Conservation (phyloP, 345 rosid species). For the Ailanthus altissimus region DNA sequence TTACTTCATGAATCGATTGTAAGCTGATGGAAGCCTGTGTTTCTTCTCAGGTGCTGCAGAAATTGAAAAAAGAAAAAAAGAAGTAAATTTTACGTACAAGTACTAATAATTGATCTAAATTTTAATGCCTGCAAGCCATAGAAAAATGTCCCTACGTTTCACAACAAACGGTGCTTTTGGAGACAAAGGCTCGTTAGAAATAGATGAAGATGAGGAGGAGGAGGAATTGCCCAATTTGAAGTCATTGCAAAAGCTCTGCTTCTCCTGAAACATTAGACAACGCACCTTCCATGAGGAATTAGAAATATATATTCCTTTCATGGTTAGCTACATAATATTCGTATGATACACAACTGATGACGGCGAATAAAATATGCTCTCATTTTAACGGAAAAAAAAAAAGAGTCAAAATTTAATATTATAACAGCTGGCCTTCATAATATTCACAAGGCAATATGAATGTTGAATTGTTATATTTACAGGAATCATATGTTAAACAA, state of each 20-base stretch:
- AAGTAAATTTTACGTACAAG: background rate
- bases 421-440: background rate
- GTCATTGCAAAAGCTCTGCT: conserved; percentile 63
- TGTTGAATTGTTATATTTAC: background rate
- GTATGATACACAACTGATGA: background rate
- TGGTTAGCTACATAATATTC: background rate
- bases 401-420: background rate
- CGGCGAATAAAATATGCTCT: background rate
- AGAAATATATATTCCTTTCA: background rate
- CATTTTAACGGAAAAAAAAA: background rate
- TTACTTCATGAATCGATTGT: conserved; percentile 98
- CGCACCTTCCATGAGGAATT: background rate
- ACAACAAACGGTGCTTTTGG: conserved; percentile 89
- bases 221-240: conserved; percentile 67
- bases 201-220: conserved; percentile 68
- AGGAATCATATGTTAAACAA: too few species aligned
- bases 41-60: conserved; percentile 95
- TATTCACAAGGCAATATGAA: background rate
- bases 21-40: conserved; percentile 98
- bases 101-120: too few species aligned
- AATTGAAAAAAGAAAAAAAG: background rate
- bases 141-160: conserved; percentile 55
- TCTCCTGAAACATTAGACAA: conserved; percentile 33
- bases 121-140: background rate
- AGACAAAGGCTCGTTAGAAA: conserved; percentile 70